Evolutionary conservation across 352 stramenopile genomes (phyloP), one percentile per base, ranked within the genome.

Genomic region (Globisporangium alternatum): DNA sequence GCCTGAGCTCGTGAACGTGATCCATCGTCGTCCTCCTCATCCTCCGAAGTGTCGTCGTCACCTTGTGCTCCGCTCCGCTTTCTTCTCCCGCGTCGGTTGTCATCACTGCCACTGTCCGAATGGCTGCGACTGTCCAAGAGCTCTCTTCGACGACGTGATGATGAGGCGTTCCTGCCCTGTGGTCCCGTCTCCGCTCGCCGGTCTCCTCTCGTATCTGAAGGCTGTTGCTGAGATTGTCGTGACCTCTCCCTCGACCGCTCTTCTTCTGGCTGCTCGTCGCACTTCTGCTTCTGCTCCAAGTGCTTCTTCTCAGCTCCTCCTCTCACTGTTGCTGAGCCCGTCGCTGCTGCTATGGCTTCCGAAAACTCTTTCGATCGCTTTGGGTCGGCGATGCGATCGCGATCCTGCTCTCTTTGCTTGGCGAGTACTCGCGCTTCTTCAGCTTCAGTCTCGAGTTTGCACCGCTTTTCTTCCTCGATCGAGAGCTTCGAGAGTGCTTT

Each of bases 381-480:
- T 2, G 65, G 37, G 49, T 75, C 68, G 5, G 65, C 71, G 19
- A 81, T 69, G 37, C 64, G 69, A 33, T 80, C 70, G n/a, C 65
- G 61, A 8, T 74, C 65, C 39, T 66, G 60, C 17, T 66, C 61
- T 57, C 53, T 67, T 44, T 67, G 62, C 10, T 58, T 44, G 4
- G 59, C 49, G 10, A 68, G 33, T 7, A 45, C 35, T 60, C 33
- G 43, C 15, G 59, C 63, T 51, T 67, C 51, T 35, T 70, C 69
- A 19, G 61, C 49, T 35, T 43, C 31, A 10, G 37, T 5, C 22
- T 56, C 41, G 15, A 28, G 28, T 35, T 56, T 62, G 43, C 51
- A 22, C 9, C 66, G 58, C 58, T 65, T 56, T 25, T 66, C 52
- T 25, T 60, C 67, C 31, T 53, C 62, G 37, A 60, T 57, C 3